Conservation (phyloP, 2,329 filamentous ascomycete genomes). For the Paraphaeosphaeria sporulosa region DNA sequence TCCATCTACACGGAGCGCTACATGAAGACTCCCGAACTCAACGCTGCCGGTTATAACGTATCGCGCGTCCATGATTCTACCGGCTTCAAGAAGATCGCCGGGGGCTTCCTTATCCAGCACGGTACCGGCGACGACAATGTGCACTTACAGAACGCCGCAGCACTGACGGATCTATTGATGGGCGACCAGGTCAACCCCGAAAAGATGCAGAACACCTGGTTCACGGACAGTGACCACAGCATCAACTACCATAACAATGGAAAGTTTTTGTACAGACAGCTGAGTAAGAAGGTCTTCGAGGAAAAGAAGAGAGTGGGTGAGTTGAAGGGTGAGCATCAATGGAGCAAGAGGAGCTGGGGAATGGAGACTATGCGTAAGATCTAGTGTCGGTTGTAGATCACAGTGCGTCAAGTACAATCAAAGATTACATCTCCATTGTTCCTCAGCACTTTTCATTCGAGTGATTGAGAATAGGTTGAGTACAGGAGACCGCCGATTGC, state of each 20-base stretch:
- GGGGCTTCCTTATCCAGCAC: conserved; percentile 69
- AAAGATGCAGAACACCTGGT: conserved; percentile 70
- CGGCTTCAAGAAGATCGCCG: conserved; percentile 69
- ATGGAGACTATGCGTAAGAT: conserved; percentile 14
- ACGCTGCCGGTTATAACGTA: conserved; percentile 66
- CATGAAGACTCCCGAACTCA: conserved; percentile 69
- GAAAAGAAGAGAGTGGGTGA: conserved; percentile 63
- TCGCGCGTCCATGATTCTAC: conserved; percentile 65
- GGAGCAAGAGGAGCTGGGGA: conserved; percentile 49
- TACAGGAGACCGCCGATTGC: neutral
- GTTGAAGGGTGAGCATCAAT: conserved; percentile 53
- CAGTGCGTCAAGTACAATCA: neutral
- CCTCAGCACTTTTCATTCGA: neutral
- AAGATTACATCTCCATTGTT: neutral
- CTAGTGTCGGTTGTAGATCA: neutral
- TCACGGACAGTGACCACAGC: conserved; percentile 70
- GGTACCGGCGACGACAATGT: conserved; percentile 76
- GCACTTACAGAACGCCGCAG: conserved; percentile 72
- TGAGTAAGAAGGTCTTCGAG: conserved; percentile 67
- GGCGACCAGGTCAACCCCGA: conserved; percentile 65
- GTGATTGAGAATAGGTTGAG: neutral
- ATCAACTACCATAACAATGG: conserved; percentile 66
- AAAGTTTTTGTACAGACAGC: conserved; percentile 67
- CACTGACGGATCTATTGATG: conserved; percentile 68
- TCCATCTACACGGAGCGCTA: conserved; percentile 76